Conservation (phyloP, 441 rosid species). For the Jatropha podagrica region DNA sequence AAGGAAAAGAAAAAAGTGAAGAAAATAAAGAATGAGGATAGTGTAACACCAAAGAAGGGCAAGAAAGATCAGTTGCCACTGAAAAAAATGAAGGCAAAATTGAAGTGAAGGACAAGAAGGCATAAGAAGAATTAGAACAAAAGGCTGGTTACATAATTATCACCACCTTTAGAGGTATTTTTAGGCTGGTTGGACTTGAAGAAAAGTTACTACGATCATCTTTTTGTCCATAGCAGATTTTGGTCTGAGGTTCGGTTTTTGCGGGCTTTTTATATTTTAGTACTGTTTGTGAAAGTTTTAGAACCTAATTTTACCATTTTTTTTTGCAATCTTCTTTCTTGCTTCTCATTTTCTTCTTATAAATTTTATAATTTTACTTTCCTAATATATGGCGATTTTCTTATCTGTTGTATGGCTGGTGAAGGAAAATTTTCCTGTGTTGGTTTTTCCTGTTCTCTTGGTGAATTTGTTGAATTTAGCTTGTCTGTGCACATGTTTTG, state of each 20-base stretch:
- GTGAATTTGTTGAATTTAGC: background rate
- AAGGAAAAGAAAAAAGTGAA: conserved; percentile 12
- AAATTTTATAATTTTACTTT: background rate
- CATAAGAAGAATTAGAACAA: conserved; percentile 23
- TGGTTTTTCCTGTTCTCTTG: background rate
- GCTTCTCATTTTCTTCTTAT: background rate
- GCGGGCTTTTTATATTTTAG: background rate
- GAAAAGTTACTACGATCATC: conserved; percentile 1
- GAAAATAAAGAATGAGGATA: conserved; percentile 16
- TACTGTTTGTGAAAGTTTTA: background rate
- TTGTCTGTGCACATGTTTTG: background rate
- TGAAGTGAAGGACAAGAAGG: background rate
- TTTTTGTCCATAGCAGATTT: background rate
- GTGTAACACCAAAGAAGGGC: conserved; percentile 25
- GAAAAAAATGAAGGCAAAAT: conserved; percentile 3
- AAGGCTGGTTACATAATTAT: conserved; percentile 16
- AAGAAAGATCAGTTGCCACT: background rate
- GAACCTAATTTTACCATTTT: background rate
- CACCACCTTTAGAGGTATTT: background rate
- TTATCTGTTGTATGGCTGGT: background rate
- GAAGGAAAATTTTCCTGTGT: background rate
- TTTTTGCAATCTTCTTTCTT: background rate
- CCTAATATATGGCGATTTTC: background rate
- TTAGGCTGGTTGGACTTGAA: conserved; percentile 17
- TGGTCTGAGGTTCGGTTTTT: conserved; percentile 8